Evolutionary conservation across 257 asterid species (phyloP).

Genomic region (Orobanche coerulescens): DNA sequence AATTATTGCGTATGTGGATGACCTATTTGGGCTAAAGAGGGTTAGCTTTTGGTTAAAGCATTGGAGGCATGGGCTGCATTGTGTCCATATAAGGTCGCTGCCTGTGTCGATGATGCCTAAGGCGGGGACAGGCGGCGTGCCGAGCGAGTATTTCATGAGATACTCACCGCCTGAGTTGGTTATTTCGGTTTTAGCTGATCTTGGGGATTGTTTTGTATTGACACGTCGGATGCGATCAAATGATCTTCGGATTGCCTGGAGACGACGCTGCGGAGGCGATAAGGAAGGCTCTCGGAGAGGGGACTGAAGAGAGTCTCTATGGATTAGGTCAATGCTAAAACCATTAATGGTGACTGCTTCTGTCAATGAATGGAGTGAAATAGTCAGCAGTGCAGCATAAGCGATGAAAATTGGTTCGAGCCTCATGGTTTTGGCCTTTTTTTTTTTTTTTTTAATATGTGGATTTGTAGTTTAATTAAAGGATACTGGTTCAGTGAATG

Average conservation of each 20-base stretch:
- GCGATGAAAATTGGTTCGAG: too few relatives aligned
- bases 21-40: constrained; percentile 21
- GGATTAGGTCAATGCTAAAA: constrained; percentile 29
- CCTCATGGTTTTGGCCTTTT: too few relatives aligned
- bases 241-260: constrained; percentile 23
- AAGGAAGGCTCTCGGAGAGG: constrained; percentile 18
- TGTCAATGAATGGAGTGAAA: too few relatives aligned
- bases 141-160: constrained; percentile 28
- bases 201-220: background rate
- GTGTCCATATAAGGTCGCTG: constrained; percentile 39
- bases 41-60: constrained; percentile 30
- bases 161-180: constrained; percentile 20
- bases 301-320: constrained; percentile 29
- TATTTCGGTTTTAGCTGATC: constrained; percentile 7
- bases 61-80: constrained; percentile 33
- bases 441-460: too few relatives aligned
- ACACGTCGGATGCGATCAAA: constrained; percentile 8
- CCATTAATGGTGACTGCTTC: constrained; percentile 6
- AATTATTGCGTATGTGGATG: constrained; percentile 19
- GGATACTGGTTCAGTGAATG: too few relatives aligned
- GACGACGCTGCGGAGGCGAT: constrained; percentile 15
- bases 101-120: constrained; percentile 38
- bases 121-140: constrained; percentile 32
- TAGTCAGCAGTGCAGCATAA: too few relatives aligned
- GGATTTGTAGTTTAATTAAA: too few relatives aligned